These are phyloP conservation scores for Alternaria tenuissima DNA, from an alignment of 2,329 filamentous ascomycete species.

Conservation along the genomic window DNA sequence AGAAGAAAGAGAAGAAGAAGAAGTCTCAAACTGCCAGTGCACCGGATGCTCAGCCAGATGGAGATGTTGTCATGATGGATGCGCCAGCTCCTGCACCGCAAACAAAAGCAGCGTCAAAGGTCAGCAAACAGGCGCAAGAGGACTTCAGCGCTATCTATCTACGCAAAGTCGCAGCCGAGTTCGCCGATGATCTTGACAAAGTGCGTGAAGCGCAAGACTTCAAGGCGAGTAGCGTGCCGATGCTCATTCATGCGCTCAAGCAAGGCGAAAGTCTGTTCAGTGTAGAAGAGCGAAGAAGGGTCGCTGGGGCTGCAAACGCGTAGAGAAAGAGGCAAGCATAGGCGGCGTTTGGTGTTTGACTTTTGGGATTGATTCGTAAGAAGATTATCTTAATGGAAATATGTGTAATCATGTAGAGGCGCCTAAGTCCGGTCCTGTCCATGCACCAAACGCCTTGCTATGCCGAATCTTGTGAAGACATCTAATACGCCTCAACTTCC, in stretches of 20 bases:
- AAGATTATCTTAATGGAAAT: not conserved
- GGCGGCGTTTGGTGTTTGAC: slow-evolving; percentile 23
- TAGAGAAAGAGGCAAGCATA: slow-evolving; percentile 12
- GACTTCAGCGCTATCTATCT: slow-evolving; percentile 73
- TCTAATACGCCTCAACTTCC: slow-evolving; percentile 34
- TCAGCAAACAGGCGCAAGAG: slow-evolving; percentile 21
- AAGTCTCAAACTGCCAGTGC: slow-evolving; percentile 1
- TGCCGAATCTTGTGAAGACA: not conserved
- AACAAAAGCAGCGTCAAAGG: slow-evolving; percentile 9
- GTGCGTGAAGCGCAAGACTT: slow-evolving; percentile 75
- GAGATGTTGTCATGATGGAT: slow-evolving; percentile 32
- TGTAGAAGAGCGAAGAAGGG: slow-evolving; percentile 59
- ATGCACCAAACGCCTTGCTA: slow-evolving; percentile 12
- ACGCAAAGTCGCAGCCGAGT: slow-evolving; percentile 72
- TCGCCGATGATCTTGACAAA: slow-evolving; percentile 77
- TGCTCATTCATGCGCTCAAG: slow-evolving; percentile 73
- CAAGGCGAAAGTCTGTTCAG: slow-evolving; percentile 72
- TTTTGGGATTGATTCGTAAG: not conserved
- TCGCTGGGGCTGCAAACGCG: slow-evolving; percentile 37
- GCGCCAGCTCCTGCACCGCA: slow-evolving; percentile 15
- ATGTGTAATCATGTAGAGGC: not conserved
- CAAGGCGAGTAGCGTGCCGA: slow-evolving; percentile 66
- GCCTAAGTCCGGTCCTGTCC: not conserved
- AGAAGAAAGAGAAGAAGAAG: slow-evolving; percentile 24
- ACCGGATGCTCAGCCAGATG: slow-evolving; percentile 16